Evolutionary conservation across 2,329 filamentous ascomycete genomes (phyloP), one percentile per base, ranked within the genome.

Genomic region (Metarhizium robertsii): DNA sequence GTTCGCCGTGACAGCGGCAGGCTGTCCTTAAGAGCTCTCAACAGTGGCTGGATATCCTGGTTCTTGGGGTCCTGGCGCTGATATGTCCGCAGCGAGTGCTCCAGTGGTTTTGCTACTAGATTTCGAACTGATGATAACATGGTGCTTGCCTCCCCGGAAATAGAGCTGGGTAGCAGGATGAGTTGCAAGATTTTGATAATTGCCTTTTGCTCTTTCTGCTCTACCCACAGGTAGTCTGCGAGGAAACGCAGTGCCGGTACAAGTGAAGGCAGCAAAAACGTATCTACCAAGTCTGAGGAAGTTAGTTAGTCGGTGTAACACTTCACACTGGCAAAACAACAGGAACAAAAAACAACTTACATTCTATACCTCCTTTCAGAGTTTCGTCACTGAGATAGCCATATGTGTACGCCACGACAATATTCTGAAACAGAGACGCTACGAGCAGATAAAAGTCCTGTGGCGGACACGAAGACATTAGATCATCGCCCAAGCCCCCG

Each of bases 401-500:
- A 1, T 78, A 77, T n/a, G 81, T 80, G 61, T 84, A 84, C 1
- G 87, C 89, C 40, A 87, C 73, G 0, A 90, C 80, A 46, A 87
- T 89, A 61, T 90, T 86, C 61, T 86, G 80, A 65, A 92, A 91
- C 0, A 94, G 72, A 0, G 87, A 86, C 1, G 90, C 87, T 14
- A 91, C 83, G 4, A 94, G 76, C 18, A 88, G 73, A 63, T 92
- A 92, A 66, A 94, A 94, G 43, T 91, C 85, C 64, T 92, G 88
- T 1, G 90, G 90, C 1, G 86, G 84, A 62, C 89, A 94, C 1
- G 87, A 87, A 8, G 87, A 85, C 81, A 92, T 89, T 7, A 92
- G 74, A 56, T 92, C 89, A 63, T 94, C 89, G 7, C 84, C 84
- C 3, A 94, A 80, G 0, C 87, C 87, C 40, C 84, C 82, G 13